phyloP scores from a whole-genome alignment of 805 yeast genomes.

The Ogataea wickerhamii region DNA sequence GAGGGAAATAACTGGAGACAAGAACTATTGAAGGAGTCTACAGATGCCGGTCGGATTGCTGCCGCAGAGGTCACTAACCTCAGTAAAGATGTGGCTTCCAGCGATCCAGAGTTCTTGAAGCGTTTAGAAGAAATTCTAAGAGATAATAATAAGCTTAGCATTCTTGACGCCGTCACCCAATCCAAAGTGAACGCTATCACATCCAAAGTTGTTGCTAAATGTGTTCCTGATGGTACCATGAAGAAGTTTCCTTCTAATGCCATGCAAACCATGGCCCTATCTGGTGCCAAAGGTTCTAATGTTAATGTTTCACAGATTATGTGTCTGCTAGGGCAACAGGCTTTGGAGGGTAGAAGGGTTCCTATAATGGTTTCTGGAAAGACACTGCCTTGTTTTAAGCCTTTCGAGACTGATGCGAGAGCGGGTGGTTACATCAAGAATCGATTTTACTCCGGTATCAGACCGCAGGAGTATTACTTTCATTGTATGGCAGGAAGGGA shows the following conservation, averaged over 20 bases:
- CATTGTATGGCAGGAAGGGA: slow-evolving; percentile 99
- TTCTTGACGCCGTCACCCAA: slow-evolving; percentile 93
- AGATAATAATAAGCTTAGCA: slow-evolving; percentile 88
- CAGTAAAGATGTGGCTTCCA: slow-evolving; percentile 42
- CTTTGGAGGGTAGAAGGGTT: slow-evolving; percentile 97
- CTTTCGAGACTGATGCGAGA: slow-evolving; percentile 93
- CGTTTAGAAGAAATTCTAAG: slow-evolving; percentile 93
- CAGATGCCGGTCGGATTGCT: slow-evolving; percentile 83
- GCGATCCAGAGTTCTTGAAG: slow-evolving; percentile 73
- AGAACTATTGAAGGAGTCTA: slow-evolving; percentile 73
- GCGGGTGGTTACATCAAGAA: slow-evolving; percentile 99
- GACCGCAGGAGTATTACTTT: slow-evolving; percentile 98
- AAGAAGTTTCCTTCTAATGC: slow-evolving; percentile 92
- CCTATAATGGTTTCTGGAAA: slow-evolving; percentile 99
- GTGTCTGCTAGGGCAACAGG: slow-evolving; percentile 99
- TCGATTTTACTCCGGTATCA: slow-evolving; percentile 95
- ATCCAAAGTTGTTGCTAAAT: slow-evolving; percentile 87
- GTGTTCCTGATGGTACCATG: slow-evolving; percentile 96
- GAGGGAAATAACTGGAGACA: slow-evolving; percentile 90
- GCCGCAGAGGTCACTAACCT: slow-evolving; percentile 93
- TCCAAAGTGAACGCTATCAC: slow-evolving; percentile 89
- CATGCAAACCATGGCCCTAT: slow-evolving; percentile 98
- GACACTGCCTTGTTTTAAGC: slow-evolving; percentile 92
- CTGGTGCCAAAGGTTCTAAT: slow-evolving; percentile 99
- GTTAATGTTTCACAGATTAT: slow-evolving; percentile 98